Evolutionary conservation across 2,329 filamentous ascomycete species (phyloP).

Genomic region (Hymenoscyphus fructigenus): DNA sequence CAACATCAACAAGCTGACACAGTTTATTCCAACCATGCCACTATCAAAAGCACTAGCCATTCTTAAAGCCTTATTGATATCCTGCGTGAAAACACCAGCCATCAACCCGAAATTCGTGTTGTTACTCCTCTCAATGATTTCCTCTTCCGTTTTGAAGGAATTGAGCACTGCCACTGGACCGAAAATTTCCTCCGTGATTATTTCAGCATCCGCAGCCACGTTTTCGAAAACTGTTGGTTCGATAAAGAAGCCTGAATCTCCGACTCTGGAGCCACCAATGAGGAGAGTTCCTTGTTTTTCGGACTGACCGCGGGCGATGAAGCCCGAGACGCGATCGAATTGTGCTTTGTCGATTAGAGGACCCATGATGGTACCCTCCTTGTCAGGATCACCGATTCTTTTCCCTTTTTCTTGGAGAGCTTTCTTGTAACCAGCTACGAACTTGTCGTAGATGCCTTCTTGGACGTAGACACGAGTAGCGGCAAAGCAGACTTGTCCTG

Average conservation of each 20-base stretch:
- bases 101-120: slow-evolving; percentile 57
- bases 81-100: slow-evolving; percentile 51
- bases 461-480: slow-evolving; percentile 71
- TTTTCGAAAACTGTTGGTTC: slow-evolving; percentile 31
- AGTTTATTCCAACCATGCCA: slow-evolving; percentile 56
- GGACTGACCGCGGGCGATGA: slow-evolving; percentile 24
- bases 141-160: slow-evolving; percentile 56
- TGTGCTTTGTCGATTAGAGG: slow-evolving; percentile 47
- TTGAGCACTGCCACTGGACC: slow-evolving; percentile 61
- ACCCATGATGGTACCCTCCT: slow-evolving; percentile 57
- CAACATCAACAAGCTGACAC: slow-evolving; percentile 19
- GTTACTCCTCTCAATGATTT: slow-evolving; percentile 54
- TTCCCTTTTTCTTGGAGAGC: slow-evolving; percentile 58
- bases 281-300: slow-evolving; percentile 29
- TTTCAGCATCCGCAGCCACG: slow-evolving; percentile 42
- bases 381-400: slow-evolving; percentile 60
- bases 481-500: slow-evolving; percentile 74
- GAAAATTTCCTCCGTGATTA: slow-evolving; percentile 30
- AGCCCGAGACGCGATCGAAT: slow-evolving; percentile 25
- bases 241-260: slow-evolving; percentile 24
- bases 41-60: slow-evolving; percentile 49
- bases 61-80: slow-evolving; percentile 42
- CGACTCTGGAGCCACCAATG: slow-evolving; percentile 16
- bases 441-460: slow-evolving; percentile 55
- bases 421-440: slow-evolving; percentile 57